A percentile compares a stretch with the other conserved stretches of the same genome.
Conservation (phyloP, 306 rosid species). For the Calophaca sinica region DNA sequence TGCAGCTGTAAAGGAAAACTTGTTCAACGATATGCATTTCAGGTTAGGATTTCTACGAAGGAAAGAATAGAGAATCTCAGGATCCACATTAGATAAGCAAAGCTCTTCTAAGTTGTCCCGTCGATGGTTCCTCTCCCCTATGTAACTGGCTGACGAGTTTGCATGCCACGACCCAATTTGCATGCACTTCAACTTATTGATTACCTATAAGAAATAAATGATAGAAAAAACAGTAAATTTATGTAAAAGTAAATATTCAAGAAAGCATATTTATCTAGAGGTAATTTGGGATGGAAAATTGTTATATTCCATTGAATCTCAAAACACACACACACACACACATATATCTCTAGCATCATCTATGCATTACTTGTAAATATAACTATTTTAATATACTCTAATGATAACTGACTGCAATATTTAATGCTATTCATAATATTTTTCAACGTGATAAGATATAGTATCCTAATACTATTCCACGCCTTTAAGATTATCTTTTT, state of each 20-base stretch:
- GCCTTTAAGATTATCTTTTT: no score
- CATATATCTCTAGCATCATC: no score
- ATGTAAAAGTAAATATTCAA: not conserved
- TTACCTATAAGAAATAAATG: constrained; percentile 11
- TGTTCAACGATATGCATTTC: not conserved
- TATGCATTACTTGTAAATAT: no score
- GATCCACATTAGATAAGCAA: not conserved
- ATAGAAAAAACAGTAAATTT: not conserved
- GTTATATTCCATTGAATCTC: not conserved
- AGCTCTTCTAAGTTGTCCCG: constrained; percentile 29
- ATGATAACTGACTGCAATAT: no score
- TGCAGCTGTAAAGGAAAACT: not conserved
- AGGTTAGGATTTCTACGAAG: constrained; percentile 37
- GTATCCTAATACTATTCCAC: no score
- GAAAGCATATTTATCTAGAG: not conserved
- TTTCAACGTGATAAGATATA: no score
- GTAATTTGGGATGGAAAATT: not conserved
- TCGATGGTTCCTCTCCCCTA: constrained; percentile 1
- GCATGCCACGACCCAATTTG: not conserved
- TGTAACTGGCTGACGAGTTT: not conserved
- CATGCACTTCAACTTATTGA: constrained; percentile 33
- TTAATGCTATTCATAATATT: no score
- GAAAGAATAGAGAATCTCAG: constrained; percentile 33
- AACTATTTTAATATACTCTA: no score
- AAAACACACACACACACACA: no score